Percentiles rank a stretch among this genome's conserved stretches.
Conservation (phyloP, 2,329 filamentous ascomycete genomes). For the Cladosporium oxysporum region DNA sequence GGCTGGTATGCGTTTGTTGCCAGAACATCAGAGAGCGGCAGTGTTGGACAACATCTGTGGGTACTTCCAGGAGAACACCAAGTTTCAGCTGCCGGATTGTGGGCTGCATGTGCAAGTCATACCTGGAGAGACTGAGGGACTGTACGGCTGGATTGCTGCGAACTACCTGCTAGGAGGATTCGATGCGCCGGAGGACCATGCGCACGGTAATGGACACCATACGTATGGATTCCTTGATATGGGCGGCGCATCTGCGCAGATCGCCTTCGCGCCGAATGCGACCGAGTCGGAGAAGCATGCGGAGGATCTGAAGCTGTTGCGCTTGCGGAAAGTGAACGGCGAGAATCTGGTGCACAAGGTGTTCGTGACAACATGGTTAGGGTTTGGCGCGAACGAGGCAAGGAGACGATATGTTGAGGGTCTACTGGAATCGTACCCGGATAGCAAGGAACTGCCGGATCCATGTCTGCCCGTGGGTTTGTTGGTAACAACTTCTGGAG, state of each 20-base stretch:
- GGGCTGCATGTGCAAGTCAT: slow-evolving; percentile 89
- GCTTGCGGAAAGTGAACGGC: slow-evolving; percentile 81
- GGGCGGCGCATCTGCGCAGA: slow-evolving; percentile 96
- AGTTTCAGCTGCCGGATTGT: slow-evolving; percentile 89
- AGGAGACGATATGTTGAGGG: slow-evolving; percentile 79
- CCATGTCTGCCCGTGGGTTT: slow-evolving; percentile 85
- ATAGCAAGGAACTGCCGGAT: slow-evolving; percentile 77
- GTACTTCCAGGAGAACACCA: slow-evolving; percentile 74
- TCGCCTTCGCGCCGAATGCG: slow-evolving; percentile 91
- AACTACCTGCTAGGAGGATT: slow-evolving; percentile 95
- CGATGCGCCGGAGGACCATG: slow-evolving; percentile 70
- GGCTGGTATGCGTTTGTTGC: slow-evolving; percentile 87
- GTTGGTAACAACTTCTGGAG: slow-evolving; percentile 71
- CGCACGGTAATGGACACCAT: slow-evolving; percentile 83
- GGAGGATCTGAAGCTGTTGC: slow-evolving; percentile 81
- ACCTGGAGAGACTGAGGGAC: slow-evolving; percentile 87
- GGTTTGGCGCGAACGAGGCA: slow-evolving; percentile 95
- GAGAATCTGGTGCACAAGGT: slow-evolving; percentile 77
- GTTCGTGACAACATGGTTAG: slow-evolving; percentile 95
- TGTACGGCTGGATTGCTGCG: slow-evolving; percentile 96
- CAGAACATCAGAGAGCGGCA: slow-evolving; percentile 68
- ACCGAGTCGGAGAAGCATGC: slow-evolving; percentile 90
- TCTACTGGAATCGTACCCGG: slow-evolving; percentile 66
- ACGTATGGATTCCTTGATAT: slow-evolving; percentile 98
- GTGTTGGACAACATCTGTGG: slow-evolving; percentile 78